Conservation (phyloP, 768 basidiomycete genomes). For the Cubamyces lactineus region DNA sequence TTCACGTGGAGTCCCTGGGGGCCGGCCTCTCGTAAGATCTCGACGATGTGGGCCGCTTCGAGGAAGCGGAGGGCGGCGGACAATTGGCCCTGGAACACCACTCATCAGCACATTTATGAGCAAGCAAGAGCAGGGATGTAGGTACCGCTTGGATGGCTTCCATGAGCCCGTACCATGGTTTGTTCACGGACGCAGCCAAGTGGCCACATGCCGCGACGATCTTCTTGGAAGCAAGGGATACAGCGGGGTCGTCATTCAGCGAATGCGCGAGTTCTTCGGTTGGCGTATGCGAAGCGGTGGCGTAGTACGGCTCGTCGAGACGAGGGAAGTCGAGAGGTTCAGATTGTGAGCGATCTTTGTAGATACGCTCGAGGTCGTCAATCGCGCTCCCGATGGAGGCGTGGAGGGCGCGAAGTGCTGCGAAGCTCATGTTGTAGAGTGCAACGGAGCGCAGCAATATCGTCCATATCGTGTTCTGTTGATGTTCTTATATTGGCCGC, state of each 20-base stretch:
- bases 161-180: slow-evolving; percentile 67
- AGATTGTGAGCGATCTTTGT: slow-evolving; percentile 14
- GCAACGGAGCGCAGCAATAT: not conserved
- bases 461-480: not conserved
- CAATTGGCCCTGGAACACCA: slow-evolving; percentile 58
- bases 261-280: slow-evolving; percentile 42
- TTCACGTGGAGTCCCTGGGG: slow-evolving; percentile 53
- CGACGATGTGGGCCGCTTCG: slow-evolving; percentile 70
- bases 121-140: slow-evolving; percentile 46
- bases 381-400: slow-evolving; percentile 66
- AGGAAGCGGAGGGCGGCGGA: slow-evolving; percentile 73
- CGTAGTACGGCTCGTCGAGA: slow-evolving; percentile 16
- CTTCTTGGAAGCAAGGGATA: slow-evolving; percentile 58
- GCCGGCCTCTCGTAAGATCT: slow-evolving; percentile 70
- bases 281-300: not conserved
- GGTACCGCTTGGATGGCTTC: slow-evolving; percentile 70
- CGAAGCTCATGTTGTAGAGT: slow-evolving; percentile 49
- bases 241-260: slow-evolving; percentile 60
- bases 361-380: slow-evolving; percentile 65
- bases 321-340: slow-evolving; percentile 16
- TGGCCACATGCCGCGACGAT: slow-evolving; percentile 76
- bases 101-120: not conserved
- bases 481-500: not conserved
- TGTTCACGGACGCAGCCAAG: slow-evolving; percentile 64
- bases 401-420: slow-evolving; percentile 62